A percentile compares a stretch with the other conserved stretches of the same genome.
phyloP scores from a whole-genome alignment of 192 early-diverging fungal genomes.

The Coemansia pectinata region DNA sequence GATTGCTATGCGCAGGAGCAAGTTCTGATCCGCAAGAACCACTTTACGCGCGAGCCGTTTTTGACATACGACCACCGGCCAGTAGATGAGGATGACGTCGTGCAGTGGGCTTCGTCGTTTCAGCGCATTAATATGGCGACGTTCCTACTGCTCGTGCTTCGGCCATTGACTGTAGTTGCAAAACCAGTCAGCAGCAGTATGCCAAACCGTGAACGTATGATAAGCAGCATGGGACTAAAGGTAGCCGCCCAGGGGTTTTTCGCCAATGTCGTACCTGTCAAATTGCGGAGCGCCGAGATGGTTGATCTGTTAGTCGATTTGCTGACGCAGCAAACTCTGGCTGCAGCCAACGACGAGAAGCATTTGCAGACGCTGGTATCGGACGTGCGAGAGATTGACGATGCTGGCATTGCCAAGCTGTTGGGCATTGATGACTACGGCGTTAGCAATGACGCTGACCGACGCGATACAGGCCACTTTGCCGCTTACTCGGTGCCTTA shows the following conservation, averaged over 20 bases:
- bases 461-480: background rate
- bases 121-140: constrained; percentile 45
- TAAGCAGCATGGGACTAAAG: constrained; percentile 34
- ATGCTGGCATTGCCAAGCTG: constrained; percentile 17
- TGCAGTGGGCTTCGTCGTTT: constrained; percentile 33
- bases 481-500: background rate
- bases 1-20: constrained; percentile 42
- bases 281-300: constrained; percentile 17
- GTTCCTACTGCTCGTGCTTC: constrained; percentile 34
- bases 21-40: constrained; percentile 28
- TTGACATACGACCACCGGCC: constrained; percentile 23
- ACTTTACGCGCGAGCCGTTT: constrained; percentile 36
- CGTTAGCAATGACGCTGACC: background rate
- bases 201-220: constrained; percentile 31
- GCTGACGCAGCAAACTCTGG: constrained; percentile 48
- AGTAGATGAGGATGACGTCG: constrained; percentile 13
- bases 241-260: constrained; percentile 26
- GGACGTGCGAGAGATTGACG: constrained; percentile 16
- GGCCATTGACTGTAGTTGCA: constrained; percentile 22
- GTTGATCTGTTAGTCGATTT: constrained; percentile 41
- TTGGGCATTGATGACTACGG: constrained; percentile 4
- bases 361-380: constrained; percentile 33
- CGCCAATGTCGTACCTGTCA: constrained; percentile 30
- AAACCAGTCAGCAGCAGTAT: constrained; percentile 17
- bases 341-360: constrained; percentile 34